Evolutionary conservation across 805 yeast species (phyloP).

Genomic region (Wickerhamiella slavikovae): DNA sequence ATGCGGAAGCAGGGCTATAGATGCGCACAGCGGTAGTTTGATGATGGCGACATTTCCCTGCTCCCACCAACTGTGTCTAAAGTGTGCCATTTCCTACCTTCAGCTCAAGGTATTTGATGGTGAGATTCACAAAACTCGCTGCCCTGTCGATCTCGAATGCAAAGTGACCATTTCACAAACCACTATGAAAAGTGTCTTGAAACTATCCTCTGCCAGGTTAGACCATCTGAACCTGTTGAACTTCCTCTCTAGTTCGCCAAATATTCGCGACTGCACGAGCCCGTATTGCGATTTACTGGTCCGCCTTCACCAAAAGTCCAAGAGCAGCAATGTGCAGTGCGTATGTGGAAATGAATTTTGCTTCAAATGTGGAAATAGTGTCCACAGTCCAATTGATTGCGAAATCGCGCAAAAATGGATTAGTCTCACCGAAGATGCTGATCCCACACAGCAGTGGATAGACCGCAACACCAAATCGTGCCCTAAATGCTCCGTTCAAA

Average conservation of each 20-base stretch:
- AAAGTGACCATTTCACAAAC: constrained; percentile 17
- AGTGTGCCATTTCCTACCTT: constrained; percentile 48
- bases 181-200: constrained; percentile 21
- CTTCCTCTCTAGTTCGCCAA: too few species aligned
- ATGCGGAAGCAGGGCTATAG: not conserved
- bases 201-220: too few species aligned
- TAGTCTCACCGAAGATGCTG: constrained; percentile 61
- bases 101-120: constrained; percentile 21
- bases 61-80: constrained; percentile 45
- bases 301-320: too few species aligned
- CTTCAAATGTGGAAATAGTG: constrained; percentile 48
- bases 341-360: constrained; percentile 52
- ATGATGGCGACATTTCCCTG: constrained; percentile 30
- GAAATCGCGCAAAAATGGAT: constrained; percentile 49
- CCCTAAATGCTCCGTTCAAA: constrained; percentile 57
- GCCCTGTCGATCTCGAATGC: constrained; percentile 42
- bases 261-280: too few species aligned
- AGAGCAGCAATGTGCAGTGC: too few species aligned
- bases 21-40: not conserved
- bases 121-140: constrained; percentile 26
- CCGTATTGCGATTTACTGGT: too few species aligned
- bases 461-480: constrained; percentile 67
- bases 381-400: constrained; percentile 79
- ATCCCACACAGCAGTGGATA: constrained; percentile 79
- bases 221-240: too few species aligned